Evolutionary conservation across 106 monocot species (phyloP).

Genomic region (Apostasia ramifera): DNA sequence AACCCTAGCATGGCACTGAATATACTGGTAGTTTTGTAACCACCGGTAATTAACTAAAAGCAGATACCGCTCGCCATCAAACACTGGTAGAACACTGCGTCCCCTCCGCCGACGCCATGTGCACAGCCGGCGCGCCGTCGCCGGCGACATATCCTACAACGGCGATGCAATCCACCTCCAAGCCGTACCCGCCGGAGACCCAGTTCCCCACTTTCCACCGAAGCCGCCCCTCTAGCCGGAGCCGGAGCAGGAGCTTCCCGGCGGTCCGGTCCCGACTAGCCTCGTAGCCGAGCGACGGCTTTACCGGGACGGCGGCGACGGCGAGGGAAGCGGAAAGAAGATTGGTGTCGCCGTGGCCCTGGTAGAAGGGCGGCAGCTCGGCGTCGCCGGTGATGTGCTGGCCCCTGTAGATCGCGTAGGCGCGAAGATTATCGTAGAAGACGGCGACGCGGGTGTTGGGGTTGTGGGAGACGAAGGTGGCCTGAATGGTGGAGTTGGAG

Average conservation of each 20-base stretch:
- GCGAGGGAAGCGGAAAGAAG: constrained; percentile 38
- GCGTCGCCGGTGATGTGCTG: constrained; percentile 50
- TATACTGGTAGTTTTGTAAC: too few relatives aligned
- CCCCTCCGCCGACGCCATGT: constrained; percentile 32
- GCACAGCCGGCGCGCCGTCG: constrained; percentile 10
- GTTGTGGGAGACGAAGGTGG: constrained; percentile 52
- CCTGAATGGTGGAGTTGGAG: constrained; percentile 61
- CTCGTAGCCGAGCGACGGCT: constrained; percentile 33
- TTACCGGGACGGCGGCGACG: constrained; percentile 35
- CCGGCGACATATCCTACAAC: constrained; percentile 13
- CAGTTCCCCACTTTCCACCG: constrained; percentile 80
- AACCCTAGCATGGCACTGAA: too few relatives aligned
- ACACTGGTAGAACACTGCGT: constrained; percentile 14
- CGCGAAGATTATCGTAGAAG: constrained; percentile 51
- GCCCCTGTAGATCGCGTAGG: constrained; percentile 50
- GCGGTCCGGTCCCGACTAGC: constrained; percentile 36
- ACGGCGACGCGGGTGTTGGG: constrained; percentile 59
- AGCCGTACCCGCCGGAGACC: constrained; percentile 51
- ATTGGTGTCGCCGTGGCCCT: constrained; percentile 45
- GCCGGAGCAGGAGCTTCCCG: constrained; percentile 26
- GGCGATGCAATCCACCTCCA: constrained; percentile 56
- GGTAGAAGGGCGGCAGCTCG: constrained; percentile 50
- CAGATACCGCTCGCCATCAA: not conserved
- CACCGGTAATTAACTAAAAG: too few relatives aligned
- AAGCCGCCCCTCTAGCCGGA: constrained; percentile 49